Conservation (phyloP, 371 early-diverging fungal species). For the Mucor piriformis region DNA sequence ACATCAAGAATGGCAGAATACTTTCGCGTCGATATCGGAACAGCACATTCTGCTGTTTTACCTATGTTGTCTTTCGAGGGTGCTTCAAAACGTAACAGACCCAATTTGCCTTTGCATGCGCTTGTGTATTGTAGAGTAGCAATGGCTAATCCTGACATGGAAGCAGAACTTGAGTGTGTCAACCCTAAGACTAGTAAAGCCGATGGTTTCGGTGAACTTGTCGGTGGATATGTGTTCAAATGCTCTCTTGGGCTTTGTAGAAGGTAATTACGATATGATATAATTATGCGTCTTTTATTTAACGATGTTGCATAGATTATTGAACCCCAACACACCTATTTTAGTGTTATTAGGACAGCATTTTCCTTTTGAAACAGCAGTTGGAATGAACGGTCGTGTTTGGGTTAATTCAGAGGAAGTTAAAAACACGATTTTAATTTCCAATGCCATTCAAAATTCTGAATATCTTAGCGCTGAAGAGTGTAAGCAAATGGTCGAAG, state of each 20-base stretch:
- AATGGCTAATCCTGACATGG: constrained; percentile 93
- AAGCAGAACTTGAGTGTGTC: constrained; percentile 92
- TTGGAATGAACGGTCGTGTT: constrained; percentile 93
- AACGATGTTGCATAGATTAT: constrained; percentile 50
- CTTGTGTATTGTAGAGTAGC: constrained; percentile 85
- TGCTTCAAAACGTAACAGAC: constrained; percentile 91
- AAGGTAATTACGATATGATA: constrained; percentile 44
- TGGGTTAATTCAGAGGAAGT: constrained; percentile 80
- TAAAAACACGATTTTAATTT: constrained; percentile 63
- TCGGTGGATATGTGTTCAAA: constrained; percentile 70
- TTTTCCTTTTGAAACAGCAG: constrained; percentile 85
- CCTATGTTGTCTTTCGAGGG: constrained; percentile 89
- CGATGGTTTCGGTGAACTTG: constrained; percentile 83
- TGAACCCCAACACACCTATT: constrained; percentile 73
- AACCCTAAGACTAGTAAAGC: constrained; percentile 75
- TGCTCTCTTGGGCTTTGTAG: constrained; percentile 78
- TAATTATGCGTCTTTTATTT: not conserved
- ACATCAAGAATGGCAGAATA: constrained; percentile 70
- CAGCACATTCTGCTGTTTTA: constrained; percentile 84
- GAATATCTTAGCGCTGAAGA: constrained; percentile 68
- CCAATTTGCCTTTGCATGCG: constrained; percentile 71
- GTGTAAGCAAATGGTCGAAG: constrained; percentile 70
- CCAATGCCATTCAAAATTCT: constrained; percentile 76
- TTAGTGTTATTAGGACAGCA: constrained; percentile 67
- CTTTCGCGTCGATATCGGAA: constrained; percentile 91